These are phyloP conservation scores for Hypholoma sublateritium DNA, from an alignment of 768 basidiomycete genomes.

Conservation along the genomic window DNA sequence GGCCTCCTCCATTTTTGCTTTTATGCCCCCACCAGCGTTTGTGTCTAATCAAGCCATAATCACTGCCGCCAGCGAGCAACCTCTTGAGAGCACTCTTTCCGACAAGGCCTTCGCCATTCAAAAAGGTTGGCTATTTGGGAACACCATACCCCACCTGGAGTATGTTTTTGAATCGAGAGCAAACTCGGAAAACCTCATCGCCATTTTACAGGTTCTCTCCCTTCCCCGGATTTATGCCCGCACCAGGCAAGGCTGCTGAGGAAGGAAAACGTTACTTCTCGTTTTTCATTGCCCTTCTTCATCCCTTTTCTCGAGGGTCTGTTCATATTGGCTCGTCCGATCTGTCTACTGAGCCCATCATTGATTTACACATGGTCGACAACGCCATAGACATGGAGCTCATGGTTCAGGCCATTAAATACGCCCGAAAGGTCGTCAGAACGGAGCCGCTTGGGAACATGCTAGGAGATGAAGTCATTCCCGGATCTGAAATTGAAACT, in stretches of 20 bases:
- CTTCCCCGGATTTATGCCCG: background rate
- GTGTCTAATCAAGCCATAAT: background rate
- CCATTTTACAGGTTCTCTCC: background rate
- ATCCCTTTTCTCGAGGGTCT: constrained; percentile 4
- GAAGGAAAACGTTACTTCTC: constrained; percentile 1
- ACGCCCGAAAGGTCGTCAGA: constrained; percentile 1
- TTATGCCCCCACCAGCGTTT: background rate
- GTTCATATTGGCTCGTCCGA: constrained; percentile 7
- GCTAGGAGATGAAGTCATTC: constrained; percentile 5
- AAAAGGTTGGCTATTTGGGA: background rate
- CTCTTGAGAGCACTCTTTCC: background rate
- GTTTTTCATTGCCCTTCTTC: background rate
- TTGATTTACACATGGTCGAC: constrained; percentile 8
- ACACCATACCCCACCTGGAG: background rate
- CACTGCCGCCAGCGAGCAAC: background rate
- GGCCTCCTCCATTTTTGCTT: background rate
- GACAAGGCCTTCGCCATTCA: background rate
- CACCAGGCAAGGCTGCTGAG: background rate
- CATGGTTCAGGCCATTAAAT: background rate
- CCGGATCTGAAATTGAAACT: background rate
- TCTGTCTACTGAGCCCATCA: constrained; percentile 3
- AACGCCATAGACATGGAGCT: constrained; percentile 8
- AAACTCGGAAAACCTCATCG: background rate
- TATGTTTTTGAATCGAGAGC: background rate
- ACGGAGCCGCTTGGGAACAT: constrained; percentile 5